Evolutionary conservation across 768 basidiomycete genomes (phyloP).

Genomic region (Hemileccinum rubropunctum): DNA sequence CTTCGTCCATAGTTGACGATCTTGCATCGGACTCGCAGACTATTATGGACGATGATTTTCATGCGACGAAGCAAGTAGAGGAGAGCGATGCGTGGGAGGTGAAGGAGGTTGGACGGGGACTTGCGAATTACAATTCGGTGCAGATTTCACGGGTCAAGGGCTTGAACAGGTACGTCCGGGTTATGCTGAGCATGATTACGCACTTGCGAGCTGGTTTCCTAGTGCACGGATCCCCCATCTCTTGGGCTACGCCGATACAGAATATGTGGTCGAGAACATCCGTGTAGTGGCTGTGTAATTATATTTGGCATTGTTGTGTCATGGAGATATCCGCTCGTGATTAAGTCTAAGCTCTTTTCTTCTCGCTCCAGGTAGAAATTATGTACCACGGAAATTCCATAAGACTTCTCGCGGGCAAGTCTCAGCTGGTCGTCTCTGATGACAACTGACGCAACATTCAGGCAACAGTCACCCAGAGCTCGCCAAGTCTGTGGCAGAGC

Average conservation of each 20-base stretch:
- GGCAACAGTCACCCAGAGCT: slow-evolving; percentile 99
- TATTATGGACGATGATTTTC: slow-evolving; percentile 32
- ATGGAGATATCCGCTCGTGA: slow-evolving; percentile 6
- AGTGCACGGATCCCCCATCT: slow-evolving; percentile 80
- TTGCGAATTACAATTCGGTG: slow-evolving; percentile 94
- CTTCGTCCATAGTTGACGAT: slow-evolving; percentile 31
- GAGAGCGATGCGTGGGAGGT: slow-evolving; percentile 62
- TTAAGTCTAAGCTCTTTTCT: slow-evolving; percentile 5
- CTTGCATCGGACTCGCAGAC: slow-evolving; percentile 21
- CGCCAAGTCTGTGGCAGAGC: slow-evolving; percentile 91
- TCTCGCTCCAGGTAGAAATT: slow-evolving; percentile 30
- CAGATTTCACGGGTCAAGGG: slow-evolving; percentile 90
- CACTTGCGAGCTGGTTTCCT: slow-evolving; percentile 11
- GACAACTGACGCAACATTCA: slow-evolving; percentile 34
- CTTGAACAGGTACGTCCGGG: slow-evolving; percentile 72
- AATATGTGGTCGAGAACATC: slow-evolving; percentile 95
- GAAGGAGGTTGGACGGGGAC: slow-evolving; percentile 88
- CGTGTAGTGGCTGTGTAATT: slow-evolving; percentile 53
- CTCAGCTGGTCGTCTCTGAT: background rate
- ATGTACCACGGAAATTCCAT: slow-evolving; percentile 86
- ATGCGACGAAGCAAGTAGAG: slow-evolving; percentile 30
- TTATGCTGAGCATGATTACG: background rate
- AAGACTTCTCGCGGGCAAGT: slow-evolving; percentile 68
- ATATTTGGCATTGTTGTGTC: slow-evolving; percentile 31
- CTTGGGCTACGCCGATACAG: slow-evolving; percentile 92